Conservation (phyloP, 768 basidiomycete genomes). For the Tylopilus sp. region DNA sequence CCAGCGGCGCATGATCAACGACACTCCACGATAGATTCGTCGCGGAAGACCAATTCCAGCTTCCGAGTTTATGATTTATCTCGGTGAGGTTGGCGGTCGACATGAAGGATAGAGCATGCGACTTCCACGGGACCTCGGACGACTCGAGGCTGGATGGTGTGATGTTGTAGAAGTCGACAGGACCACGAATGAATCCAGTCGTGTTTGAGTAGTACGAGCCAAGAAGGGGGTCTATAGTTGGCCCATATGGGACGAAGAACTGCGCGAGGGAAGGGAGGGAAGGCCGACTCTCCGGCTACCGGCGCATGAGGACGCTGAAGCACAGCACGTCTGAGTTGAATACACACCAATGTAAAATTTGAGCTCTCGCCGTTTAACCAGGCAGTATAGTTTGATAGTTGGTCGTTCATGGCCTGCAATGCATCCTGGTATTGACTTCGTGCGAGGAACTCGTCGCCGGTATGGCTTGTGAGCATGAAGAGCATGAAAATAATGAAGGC, state of each 20-base stretch:
- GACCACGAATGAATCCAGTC: constrained; percentile 75
- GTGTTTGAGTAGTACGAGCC: constrained; percentile 71
- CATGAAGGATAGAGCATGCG: constrained; percentile 49
- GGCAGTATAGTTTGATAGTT: constrained; percentile 68
- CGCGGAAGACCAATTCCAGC: constrained; percentile 70
- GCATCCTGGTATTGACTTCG: constrained; percentile 65
- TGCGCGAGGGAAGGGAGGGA: constrained; percentile 46
- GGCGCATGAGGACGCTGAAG: constrained; percentile 2
- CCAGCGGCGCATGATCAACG: constrained; percentile 51
- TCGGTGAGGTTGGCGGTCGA: constrained; percentile 48
- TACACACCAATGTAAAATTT: constrained; percentile 62
- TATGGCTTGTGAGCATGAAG: constrained; percentile 77
- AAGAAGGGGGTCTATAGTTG: constrained; percentile 39
- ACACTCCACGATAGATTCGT: constrained; percentile 64
- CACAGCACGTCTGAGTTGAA: neutral
- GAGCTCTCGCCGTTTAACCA: constrained; percentile 69
- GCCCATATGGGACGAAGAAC: constrained; percentile 44
- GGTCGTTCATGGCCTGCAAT: constrained; percentile 52
- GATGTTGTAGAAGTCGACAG: constrained; percentile 61
- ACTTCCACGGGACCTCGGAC: constrained; percentile 43
- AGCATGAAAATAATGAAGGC: constrained; percentile 72
- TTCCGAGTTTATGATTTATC: constrained; percentile 43
- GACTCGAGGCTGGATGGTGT: constrained; percentile 44
- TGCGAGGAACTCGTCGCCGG: constrained; percentile 61
- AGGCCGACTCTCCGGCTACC: constrained; percentile 46